Conservation (phyloP, 371 early-diverging fungal species). For the Syncephalastrum sp. region DNA sequence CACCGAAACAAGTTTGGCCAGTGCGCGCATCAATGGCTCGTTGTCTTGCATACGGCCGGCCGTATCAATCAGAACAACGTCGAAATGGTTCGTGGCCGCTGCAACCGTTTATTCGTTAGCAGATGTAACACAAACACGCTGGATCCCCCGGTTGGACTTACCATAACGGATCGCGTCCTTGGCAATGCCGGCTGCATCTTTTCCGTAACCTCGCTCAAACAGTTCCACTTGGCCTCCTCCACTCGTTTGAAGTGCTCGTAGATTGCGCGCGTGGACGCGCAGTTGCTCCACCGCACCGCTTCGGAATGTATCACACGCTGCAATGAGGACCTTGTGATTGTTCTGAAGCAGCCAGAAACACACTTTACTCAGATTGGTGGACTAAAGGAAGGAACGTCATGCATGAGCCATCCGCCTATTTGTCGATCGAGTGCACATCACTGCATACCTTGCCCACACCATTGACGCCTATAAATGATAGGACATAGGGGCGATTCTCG, state of each 20-base stretch:
- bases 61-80: constrained; percentile 99
- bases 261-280: constrained; percentile 90
- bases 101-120: neutral
- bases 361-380: constrained; percentile 97
- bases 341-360: constrained; percentile 98
- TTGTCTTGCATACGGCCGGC: constrained; percentile 99
- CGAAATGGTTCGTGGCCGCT: constrained; percentile 73
- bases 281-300: constrained; percentile 99
- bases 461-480: constrained; percentile 98
- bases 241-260: constrained; percentile 72
- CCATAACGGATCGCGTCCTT: constrained; percentile 94
- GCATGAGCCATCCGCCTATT: neutral
- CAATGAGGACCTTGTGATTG: constrained; percentile 90
- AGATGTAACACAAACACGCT: too few species aligned
- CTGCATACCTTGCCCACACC: constrained; percentile 84
- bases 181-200: constrained; percentile 98
- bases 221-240: constrained; percentile 81
- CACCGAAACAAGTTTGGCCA: constrained; percentile 93
- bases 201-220: constrained; percentile 98
- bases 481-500: constrained; percentile 80
- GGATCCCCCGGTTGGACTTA: constrained; percentile 14
- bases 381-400: constrained; percentile 39
- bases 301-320: constrained; percentile 99
- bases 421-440: neutral
- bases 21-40: constrained; percentile 95